Conservation (phyloP, 2,329 filamentous ascomycete species). For the Tolypocladium capitatum region DNA sequence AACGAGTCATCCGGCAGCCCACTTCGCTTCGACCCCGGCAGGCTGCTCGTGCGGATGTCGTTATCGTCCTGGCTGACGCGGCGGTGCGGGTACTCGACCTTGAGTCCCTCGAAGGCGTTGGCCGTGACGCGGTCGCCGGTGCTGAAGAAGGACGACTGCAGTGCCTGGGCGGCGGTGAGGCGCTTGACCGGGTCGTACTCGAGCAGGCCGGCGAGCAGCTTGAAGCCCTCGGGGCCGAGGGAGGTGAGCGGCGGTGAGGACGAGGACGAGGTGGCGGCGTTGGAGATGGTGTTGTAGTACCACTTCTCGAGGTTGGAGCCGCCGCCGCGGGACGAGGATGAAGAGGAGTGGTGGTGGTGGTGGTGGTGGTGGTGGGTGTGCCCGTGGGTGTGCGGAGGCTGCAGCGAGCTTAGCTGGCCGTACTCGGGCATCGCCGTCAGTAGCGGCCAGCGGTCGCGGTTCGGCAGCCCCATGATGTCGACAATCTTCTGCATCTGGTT, state of each 20-base stretch:
- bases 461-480: slow-evolving; percentile 85
- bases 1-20: slow-evolving; percentile 70
- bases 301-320: slow-evolving; percentile 57
- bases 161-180: slow-evolving; percentile 72
- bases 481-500: slow-evolving; percentile 99
- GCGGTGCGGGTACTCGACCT: slow-evolving; percentile 77
- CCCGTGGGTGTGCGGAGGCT: slow-evolving; percentile 25
- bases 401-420: slow-evolving; percentile 48
- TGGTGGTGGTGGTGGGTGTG: slow-evolving; percentile 17
- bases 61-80: slow-evolving; percentile 91
- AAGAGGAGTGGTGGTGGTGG: slow-evolving; percentile 10
- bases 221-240: slow-evolving; percentile 65
- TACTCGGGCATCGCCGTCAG: slow-evolving; percentile 81
- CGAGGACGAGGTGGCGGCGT: slow-evolving; percentile 24
- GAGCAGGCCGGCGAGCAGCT: slow-evolving; percentile 66
- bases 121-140: slow-evolving; percentile 58
- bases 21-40: slow-evolving; percentile 83
- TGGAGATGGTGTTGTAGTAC: slow-evolving; percentile 60
- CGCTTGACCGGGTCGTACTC: slow-evolving; percentile 89
- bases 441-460: slow-evolving; percentile 78
- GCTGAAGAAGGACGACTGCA: slow-evolving; percentile 84
- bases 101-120: slow-evolving; percentile 85
- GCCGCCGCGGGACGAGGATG: slow-evolving; percentile 12
- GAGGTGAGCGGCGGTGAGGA: slow-evolving; percentile 32
- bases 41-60: slow-evolving; percentile 78